Percentiles rank a stretch among this genome's conserved stretches.
Conservation (phyloP, 305 asterid genomes). For the Fraxinus platypoda region DNA sequence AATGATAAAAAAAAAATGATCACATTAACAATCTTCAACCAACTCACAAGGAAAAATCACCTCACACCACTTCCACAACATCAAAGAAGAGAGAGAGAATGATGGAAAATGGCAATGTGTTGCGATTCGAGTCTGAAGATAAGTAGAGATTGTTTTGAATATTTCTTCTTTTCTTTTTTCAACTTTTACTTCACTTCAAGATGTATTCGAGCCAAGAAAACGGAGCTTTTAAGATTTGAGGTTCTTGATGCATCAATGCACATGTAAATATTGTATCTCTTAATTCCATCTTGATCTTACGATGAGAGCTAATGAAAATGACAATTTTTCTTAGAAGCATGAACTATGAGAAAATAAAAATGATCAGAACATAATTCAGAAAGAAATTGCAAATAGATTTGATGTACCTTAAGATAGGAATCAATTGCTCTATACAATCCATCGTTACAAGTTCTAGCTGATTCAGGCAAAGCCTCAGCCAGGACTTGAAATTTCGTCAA, state of each 20-base stretch:
- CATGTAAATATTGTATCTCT: not conserved
- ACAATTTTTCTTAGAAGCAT: not conserved
- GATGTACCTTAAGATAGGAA: slow-evolving; percentile 83
- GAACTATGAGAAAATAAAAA: not conserved
- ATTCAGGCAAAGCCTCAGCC: slow-evolving; percentile 86
- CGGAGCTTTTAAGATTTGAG: not conserved
- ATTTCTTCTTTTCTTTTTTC: not conserved
- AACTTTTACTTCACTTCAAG: not conserved
- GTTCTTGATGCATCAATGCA: not conserved
- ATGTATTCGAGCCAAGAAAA: not conserved
- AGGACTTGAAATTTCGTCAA: slow-evolving; percentile 78
- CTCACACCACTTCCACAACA: no score
- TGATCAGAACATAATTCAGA: not conserved
- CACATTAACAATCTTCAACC: not conserved
- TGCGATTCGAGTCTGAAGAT: not conserved
- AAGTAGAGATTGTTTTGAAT: not conserved
- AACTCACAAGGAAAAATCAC: no score
- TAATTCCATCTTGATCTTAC: not conserved
- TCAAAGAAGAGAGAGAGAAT: no score
- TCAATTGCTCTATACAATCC: slow-evolving; percentile 86
- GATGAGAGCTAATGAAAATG: not conserved
- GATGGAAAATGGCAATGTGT: no score
- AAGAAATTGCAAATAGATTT: not conserved
- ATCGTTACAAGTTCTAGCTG: slow-evolving; percentile 81
- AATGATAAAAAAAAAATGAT: not conserved